Base-by-base conservation (phyloP, 345 rosid genomes). In the Acer campestre region DNA sequence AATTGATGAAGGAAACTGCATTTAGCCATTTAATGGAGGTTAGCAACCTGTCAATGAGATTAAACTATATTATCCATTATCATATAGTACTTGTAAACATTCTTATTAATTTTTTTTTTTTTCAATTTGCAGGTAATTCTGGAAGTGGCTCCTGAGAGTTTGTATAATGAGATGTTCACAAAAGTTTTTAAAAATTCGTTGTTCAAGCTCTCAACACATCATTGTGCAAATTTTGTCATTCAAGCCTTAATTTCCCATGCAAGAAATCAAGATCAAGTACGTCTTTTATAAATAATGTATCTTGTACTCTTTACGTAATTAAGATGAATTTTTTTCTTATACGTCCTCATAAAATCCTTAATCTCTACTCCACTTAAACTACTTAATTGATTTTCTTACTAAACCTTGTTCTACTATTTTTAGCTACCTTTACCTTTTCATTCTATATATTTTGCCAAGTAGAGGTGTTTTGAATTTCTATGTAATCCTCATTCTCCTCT, bases 21-120 rank as follows among this genome's bases (percentile, higher is more conserved):
- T 94, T 79, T 80, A 94, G 98, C 84, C 98, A 85, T 86, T 82
- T 96, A 78, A 81, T 96, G 91, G 99, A 96, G 97, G 99, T 88
- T 73, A 84, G 81, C 38, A 76, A 76, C 80, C 59, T 79, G 9
- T 51, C 22, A 64, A 38, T 56, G 55, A 48, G 14, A 42, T 42
- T 7, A 0, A 42, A 42, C 46, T 42, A 42, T 42, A 42, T 42
- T 42, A 42, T 42, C 46, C 46, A 42, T 42, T 42, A 42, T 42
- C 46, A 42, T 42, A 7, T 42, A 42, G 9, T 9, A 42, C 46
- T 42, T 42, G 23, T 42, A 42, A 22, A 13, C 58, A 68, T 68
- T 27, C 3, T 11, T 31, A 7, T 8, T 6, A n/a, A n/a, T n/a
- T 8, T 9, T 27, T 7, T 35, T 44, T 53, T 14, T 58, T 68